Conservation (phyloP, 371 early-diverging fungal genomes). For the Mortierella sp. region DNA sequence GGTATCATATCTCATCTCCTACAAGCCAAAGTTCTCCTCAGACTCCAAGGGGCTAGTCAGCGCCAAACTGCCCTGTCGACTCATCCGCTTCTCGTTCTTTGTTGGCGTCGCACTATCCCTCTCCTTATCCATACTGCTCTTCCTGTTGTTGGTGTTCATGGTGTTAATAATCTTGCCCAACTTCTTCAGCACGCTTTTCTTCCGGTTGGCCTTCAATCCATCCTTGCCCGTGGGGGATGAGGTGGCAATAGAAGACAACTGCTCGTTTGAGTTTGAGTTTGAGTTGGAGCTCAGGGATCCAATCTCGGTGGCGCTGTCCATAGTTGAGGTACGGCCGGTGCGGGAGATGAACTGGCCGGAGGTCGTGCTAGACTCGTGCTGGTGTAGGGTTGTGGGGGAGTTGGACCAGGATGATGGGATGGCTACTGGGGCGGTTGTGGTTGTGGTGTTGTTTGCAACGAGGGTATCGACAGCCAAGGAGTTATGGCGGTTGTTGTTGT, state of each 20-base stretch:
- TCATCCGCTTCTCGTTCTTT: conserved; percentile 20
- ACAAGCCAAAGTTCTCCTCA: conserved; percentile 19
- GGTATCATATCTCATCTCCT: neutral
- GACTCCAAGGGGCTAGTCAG: conserved; percentile 38
- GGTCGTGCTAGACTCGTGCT: conserved; percentile 21
- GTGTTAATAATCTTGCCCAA: conserved; percentile 46
- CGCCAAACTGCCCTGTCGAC: conserved; percentile 36
- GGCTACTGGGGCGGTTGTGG: neutral
- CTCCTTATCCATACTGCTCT: conserved; percentile 7
- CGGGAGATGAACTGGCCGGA: conserved; percentile 22
- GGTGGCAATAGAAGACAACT: neutral
- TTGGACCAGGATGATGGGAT: conserved; percentile 14
- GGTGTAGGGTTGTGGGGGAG: conserved; percentile 33
- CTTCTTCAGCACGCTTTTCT: conserved; percentile 49
- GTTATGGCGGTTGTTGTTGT: conserved; percentile 14
- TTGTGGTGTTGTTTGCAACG: conserved; percentile 2
- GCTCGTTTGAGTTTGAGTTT: conserved; percentile 15
- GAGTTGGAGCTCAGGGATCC: conserved; percentile 30
- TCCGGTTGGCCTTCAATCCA: conserved; percentile 21
- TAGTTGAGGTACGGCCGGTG: conserved; percentile 28
- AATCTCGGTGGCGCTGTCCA: conserved; percentile 25
- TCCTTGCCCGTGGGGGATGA: neutral
- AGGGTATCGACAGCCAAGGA: conserved; percentile 20
- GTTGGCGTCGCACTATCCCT: conserved; percentile 9
- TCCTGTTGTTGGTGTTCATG: conserved; percentile 17